Evolutionary conservation across 208 protist species (phyloP).

Genomic region (Crithidia sp.): DNA sequence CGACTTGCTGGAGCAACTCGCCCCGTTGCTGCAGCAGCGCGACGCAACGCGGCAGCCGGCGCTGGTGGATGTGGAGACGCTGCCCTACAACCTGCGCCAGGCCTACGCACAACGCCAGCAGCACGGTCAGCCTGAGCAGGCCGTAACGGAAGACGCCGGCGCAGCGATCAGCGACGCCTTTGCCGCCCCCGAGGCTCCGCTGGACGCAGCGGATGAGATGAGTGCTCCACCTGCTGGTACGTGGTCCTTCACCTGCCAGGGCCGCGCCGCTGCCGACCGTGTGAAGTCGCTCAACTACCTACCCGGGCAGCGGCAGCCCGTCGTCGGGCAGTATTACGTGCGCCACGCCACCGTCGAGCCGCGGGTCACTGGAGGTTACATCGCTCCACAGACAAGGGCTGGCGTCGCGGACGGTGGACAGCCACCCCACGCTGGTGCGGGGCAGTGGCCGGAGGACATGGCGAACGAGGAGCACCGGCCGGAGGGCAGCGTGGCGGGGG

Average conservation of each 20-base stretch:
- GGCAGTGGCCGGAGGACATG: background rate
- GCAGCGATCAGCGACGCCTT: background rate
- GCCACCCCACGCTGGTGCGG: background rate
- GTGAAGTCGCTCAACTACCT: constrained; percentile 31
- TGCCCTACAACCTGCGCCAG: constrained; percentile 45
- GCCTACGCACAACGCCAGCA: constrained; percentile 12
- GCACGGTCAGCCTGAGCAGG: background rate
- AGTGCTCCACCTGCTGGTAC: constrained; percentile 27
- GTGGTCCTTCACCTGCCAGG: constrained; percentile 52
- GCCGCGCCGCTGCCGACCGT: constrained; percentile 29
- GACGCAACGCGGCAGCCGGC: constrained; percentile 16
- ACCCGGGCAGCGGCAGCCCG: constrained; percentile 60
- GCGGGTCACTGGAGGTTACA: constrained; percentile 73
- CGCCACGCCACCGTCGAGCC: constrained; percentile 63
- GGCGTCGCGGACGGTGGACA: background rate
- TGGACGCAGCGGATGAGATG: background rate
- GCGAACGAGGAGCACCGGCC: background rate
- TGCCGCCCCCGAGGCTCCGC: constrained; percentile 3
- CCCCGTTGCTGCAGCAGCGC: constrained; percentile 44
- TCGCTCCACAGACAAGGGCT: constrained; percentile 33
- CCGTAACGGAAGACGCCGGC: too few relatives aligned
- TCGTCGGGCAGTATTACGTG: constrained; percentile 72
- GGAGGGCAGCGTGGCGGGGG: background rate
- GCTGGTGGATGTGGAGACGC: constrained; percentile 64
- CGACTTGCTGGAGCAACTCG: constrained; percentile 64